Conservation (phyloP, 805 yeast species). For the Hanseniaspora guilliermondii region DNA sequence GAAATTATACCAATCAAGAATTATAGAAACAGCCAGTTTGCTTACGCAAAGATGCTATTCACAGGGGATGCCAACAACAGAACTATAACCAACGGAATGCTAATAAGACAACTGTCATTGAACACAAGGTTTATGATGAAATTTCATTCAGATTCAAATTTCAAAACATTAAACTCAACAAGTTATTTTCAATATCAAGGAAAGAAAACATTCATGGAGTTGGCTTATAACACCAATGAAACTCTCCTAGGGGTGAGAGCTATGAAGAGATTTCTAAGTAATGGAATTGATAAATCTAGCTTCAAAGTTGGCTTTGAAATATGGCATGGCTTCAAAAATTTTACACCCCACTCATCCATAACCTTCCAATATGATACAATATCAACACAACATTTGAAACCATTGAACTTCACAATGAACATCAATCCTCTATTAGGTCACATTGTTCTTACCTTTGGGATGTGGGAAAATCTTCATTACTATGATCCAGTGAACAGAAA, state of each 20-base stretch:
- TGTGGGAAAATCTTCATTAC: slow-evolving; percentile 12
- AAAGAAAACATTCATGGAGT: slow-evolving; percentile 54
- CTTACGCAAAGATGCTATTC: slow-evolving; percentile 78
- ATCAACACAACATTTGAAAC: slow-evolving; percentile 46
- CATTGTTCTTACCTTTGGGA: slow-evolving; percentile 54
- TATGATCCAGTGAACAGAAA: slow-evolving; percentile 58
- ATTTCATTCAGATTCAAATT: slow-evolving; percentile 5
- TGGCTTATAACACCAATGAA: slow-evolving; percentile 72
- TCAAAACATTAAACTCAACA: slow-evolving; percentile 34
- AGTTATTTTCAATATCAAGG: slow-evolving; percentile 61
- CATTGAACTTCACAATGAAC: slow-evolving; percentile 75
- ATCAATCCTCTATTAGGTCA: slow-evolving; percentile 86
- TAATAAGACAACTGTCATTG: slow-evolving; percentile 48
- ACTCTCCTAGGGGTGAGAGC: slow-evolving; percentile 69
- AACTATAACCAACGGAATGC: slow-evolving; percentile 76
- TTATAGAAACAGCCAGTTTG: slow-evolving; percentile 31
- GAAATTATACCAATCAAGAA: neutral
- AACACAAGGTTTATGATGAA: slow-evolving; percentile 56
- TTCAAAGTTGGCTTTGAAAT: slow-evolving; percentile 64
- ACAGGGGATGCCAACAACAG: slow-evolving; percentile 39
- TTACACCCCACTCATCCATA: slow-evolving; percentile 82
- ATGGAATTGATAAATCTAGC: slow-evolving; percentile 30
- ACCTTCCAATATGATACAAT: slow-evolving; percentile 75
- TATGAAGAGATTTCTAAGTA: slow-evolving; percentile 47
- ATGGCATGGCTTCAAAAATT: slow-evolving; percentile 73